phyloP scores from a whole-genome alignment of 352 stramenopile genomes.

The Phytophthora brassicae region DNA sequence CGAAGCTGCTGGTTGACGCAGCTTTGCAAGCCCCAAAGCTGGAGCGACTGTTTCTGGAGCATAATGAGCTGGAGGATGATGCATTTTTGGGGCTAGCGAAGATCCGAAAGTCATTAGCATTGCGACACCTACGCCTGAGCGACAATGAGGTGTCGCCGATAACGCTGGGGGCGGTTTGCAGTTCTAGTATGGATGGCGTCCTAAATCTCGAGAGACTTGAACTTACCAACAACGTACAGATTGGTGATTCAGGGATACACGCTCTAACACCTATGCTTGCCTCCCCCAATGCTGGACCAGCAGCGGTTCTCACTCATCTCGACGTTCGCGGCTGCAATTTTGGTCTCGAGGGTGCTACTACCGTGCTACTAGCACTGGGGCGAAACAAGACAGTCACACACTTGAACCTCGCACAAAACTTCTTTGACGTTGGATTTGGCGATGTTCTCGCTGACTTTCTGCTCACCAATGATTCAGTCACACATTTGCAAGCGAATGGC shows the following conservation, averaged over 20 bases:
- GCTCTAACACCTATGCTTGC: constrained; percentile 67
- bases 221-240: constrained; percentile 64
- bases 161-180: constrained; percentile 50
- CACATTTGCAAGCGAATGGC: constrained; percentile 58
- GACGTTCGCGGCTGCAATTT: constrained; percentile 73
- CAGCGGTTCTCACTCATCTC: constrained; percentile 49
- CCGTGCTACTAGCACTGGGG: constrained; percentile 54
- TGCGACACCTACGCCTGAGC: constrained; percentile 53
- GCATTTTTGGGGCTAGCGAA: constrained; percentile 43
- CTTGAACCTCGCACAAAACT: constrained; percentile 77
- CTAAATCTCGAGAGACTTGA: constrained; percentile 58
- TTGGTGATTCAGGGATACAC: constrained; percentile 63
- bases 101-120: constrained; percentile 23
- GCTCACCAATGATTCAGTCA: constrained; percentile 50
- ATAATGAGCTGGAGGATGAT: constrained; percentile 79
- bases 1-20: constrained; percentile 45
- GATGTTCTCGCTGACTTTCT: constrained; percentile 74
- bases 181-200: constrained; percentile 47
- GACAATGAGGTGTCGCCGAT: constrained; percentile 59
- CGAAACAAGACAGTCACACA: constrained; percentile 53
- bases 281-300: constrained; percentile 16
- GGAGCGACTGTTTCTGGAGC: constrained; percentile 60
- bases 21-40: constrained; percentile 40
- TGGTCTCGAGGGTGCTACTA: constrained; percentile 59
- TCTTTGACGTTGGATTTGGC: constrained; percentile 62